Base-by-base conservation (phyloP, 2,329 filamentous ascomycete species). In the Fulvia fulva region DNA sequence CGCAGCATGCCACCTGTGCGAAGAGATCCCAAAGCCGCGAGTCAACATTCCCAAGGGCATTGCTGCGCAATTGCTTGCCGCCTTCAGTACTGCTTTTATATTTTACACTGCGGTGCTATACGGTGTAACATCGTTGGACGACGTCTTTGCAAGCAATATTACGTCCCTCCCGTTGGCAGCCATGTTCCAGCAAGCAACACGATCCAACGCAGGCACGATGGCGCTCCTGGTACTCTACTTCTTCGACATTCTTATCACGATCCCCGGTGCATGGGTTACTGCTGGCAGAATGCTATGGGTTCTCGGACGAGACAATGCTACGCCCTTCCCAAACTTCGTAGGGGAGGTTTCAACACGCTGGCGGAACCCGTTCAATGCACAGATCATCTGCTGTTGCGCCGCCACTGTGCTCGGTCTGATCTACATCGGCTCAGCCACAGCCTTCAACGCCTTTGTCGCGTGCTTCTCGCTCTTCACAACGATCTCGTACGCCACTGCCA, bases 371-470 rank as follows among this genome's bases (percentile, higher is more conserved):
- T 78, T 83, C 60, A 80, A 82, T 61, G 81, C 84, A 0, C 85
- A 82, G 0, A 56, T 86, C 1, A 73, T 77, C 8, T 81, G 79
- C 74, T 73, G 76, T 3, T 61, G 74, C 43, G 71, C 80, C 55
- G 80, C 80, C 23, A 84, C 84, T 0, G 69, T 86, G 2, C 75
- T 89, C 0, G 86, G 85, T 0, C 78, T 77, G 44, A 85, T 89
- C 46, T 88, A 88, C 63, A 79, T 89, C 1, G 86, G 83, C n/a
- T 84, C 78, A 59, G 80, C 78, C 0, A 86, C 84, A 0, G 87
- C 87, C 0, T 90, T 89, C 73, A 81, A 83, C 44, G 86, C 86
- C 0, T 83, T 89, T 25, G 81, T 88, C 7, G 84, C 58, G 84
- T 47, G 77, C 0, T 86, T 83, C 68, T 78, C 83, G 53, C 77